These are phyloP conservation scores for Dactylorhiza incarnata DNA, from an alignment of 106 monocot species.

Conservation along the genomic window DNA sequence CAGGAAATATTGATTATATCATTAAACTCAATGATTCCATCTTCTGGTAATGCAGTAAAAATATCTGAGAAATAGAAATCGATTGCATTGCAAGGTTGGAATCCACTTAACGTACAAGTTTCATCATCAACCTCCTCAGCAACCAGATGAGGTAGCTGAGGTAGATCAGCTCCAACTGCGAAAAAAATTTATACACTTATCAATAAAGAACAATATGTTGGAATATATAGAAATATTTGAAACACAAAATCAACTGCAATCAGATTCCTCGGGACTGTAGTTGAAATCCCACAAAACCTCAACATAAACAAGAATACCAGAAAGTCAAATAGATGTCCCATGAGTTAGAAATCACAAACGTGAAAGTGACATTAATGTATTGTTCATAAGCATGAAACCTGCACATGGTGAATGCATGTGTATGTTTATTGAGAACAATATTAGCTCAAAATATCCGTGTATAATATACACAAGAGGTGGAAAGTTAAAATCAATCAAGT, in stretches of 20 bases:
- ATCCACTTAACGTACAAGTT: conserved; percentile 23
- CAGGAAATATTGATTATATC: conserved; percentile 15
- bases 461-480: too few relatives aligned
- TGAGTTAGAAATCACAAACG: too few relatives aligned
- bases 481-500: too few relatives aligned
- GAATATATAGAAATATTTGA: neutral
- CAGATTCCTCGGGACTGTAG: neutral
- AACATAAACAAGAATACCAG: too few relatives aligned
- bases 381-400: too few relatives aligned
- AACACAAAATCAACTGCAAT: neutral
- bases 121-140: conserved; percentile 49
- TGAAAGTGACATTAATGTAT: too few relatives aligned
- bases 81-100: conserved; percentile 28
- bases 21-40: conserved; percentile 32
- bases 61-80: conserved; percentile 41
- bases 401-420: too few relatives aligned
- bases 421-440: too few relatives aligned
- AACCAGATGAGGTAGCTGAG: conserved; percentile 45
- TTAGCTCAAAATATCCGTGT: too few relatives aligned
- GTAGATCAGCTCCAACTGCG: conserved; percentile 19
- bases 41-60: conserved; percentile 24
- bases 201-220: neutral
- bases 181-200: neutral
- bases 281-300: neutral
- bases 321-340: too few relatives aligned